A percentile compares a stretch with the other conserved stretches of the same genome.
phyloP scores from a whole-genome alignment of 2,329 filamentous ascomycete genomes.

The Colletotrichum tropicale region DNA sequence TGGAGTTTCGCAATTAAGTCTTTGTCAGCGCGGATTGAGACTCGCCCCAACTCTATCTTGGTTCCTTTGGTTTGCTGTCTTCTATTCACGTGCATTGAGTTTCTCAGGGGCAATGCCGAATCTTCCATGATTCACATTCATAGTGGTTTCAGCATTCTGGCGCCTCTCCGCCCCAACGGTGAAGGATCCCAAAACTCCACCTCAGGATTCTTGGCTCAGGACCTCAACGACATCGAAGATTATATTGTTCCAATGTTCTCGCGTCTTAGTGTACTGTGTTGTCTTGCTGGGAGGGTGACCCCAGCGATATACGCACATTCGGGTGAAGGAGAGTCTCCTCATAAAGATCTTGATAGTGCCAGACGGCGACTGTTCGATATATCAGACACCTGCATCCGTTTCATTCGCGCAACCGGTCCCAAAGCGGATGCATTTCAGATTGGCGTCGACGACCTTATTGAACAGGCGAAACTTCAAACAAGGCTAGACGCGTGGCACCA shows the following conservation, averaged over 20 bases:
- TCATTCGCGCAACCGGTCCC: background rate
- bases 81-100: background rate
- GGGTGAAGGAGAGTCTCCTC: background rate
- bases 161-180: background rate
- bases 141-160: background rate
- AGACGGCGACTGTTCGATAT: background rate
- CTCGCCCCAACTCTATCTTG: background rate
- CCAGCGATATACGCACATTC: background rate
- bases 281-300: background rate
- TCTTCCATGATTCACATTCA: background rate
- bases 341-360: background rate
- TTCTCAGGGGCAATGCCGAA: background rate
- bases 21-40: background rate
- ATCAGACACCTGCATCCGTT: background rate
- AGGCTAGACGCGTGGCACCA: background rate
- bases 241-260: background rate
- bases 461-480: background rate
- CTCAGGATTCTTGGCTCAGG: background rate
- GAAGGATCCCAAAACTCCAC: background rate
- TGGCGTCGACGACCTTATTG: rapidly evolving
- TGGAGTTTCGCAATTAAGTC: background rate
- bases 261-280: background rate
- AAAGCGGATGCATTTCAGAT: background rate
- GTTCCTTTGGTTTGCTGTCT: background rate
- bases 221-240: background rate